Evolutionary conservation across 1,284 basidiomycete species (phyloP), one percentile per base, ranked within the genome.

Genomic region (Trametes polyzona): DNA sequence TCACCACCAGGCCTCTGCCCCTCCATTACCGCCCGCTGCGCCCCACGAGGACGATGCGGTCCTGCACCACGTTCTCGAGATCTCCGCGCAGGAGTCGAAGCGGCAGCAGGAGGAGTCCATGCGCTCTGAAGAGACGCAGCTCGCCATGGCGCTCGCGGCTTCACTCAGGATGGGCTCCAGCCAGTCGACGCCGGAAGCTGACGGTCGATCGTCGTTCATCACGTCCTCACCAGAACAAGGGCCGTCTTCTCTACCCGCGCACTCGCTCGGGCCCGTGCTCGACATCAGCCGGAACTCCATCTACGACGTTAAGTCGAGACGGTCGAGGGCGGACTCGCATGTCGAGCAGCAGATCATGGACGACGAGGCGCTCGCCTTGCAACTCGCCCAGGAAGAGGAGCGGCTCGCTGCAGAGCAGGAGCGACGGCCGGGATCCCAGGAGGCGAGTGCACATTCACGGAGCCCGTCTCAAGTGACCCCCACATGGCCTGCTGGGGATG

Each of bases 141-240:
- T 91, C 19, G 82, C 81, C n/a, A 77, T 74, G 61, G 88, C 87
- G 0, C 64, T 90, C 56, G 77, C 82, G 61, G 85, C 82, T 60
- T 90, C 88, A 2, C 71, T 85, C 27, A 40, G 48, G 33, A 40
- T 64, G 37, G 33, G 37, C 17, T n/a, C 44, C 46, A 29, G 40
- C 39, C 47, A 39, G 9, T 17, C 50, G 11, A 23, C 35, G 8
- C 5, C 46, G 9, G 56, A 27, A n/a, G 44, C 36, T 44, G 47
- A 51, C 52, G 52, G 49, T 21, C 46, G 47, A 32, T 53, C 49
- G 10, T 52, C 57, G 2, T 30, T 40, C 52, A 41, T 59, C 10
- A 46, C 55, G 2, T 46, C 57, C 39, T 61, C 61, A 16, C 60
- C 60, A 43, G 60, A 60, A 27, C 60, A 62, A 36, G 39, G 53